These are phyloP conservation scores for Cercophora scortea DNA, from an alignment of 495 filamentous ascomycete genomes.

Conservation along the genomic window DNA sequence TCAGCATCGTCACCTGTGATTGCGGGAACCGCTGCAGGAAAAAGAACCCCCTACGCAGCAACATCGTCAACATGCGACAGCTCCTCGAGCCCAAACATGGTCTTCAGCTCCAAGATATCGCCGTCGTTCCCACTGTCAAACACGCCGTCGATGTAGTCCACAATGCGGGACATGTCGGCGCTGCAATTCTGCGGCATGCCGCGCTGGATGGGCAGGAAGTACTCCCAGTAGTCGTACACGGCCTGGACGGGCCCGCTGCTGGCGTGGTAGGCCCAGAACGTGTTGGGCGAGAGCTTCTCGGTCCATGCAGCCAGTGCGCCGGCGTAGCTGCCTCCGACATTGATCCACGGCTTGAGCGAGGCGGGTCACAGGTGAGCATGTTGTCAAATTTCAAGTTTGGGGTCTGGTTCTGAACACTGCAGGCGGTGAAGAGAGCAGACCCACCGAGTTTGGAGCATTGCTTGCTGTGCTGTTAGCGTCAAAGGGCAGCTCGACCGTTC, in stretches of 20 bases:
- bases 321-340: conserved; percentile 53
- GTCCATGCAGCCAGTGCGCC: conserved; percentile 57
- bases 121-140: conserved; percentile 28
- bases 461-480: conserved; percentile 39
- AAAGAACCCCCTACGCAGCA: conserved; percentile 24
- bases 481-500: conserved; percentile 49
- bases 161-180: conserved; percentile 42
- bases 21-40: too few species aligned
- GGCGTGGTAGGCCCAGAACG: conserved; percentile 61
- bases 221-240: conserved; percentile 55
- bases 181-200: conserved; percentile 59
- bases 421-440: conserved; percentile 22
- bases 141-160: conserved; percentile 48
- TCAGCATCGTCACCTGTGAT: too few species aligned
- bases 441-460: conserved; percentile 46
- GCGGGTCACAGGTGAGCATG: not conserved
- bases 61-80: conserved; percentile 52
- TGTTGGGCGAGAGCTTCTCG: conserved; percentile 47
- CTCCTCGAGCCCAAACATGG: conserved; percentile 46
- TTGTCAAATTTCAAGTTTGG: not conserved
- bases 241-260: conserved; percentile 54
- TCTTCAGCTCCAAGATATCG: conserved; percentile 43
- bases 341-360: conserved; percentile 46
- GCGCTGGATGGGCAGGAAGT: conserved; percentile 50
- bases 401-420: not conserved